These are phyloP conservation scores for Fusarium penzigii DNA, from an alignment of 2,329 filamentous ascomycete species.

Conservation along the genomic window DNA sequence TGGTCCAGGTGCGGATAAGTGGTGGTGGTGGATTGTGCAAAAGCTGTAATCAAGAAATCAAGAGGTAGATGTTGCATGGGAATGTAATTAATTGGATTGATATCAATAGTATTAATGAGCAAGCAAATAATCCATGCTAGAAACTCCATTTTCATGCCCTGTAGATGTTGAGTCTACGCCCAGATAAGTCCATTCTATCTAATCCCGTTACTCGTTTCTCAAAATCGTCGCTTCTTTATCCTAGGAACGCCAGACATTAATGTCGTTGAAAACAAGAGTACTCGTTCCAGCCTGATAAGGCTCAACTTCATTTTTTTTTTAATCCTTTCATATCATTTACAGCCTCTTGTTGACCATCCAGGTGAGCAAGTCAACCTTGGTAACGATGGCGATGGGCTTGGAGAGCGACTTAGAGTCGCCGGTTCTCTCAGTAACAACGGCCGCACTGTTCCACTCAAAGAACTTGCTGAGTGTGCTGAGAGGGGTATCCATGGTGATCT, in stretches of 20 bases:
- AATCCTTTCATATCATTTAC: conserved; percentile 15
- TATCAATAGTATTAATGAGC: conserved; percentile 28
- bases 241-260: conserved; percentile 33
- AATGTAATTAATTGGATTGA: conserved; percentile 5
- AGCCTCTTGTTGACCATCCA: conserved; percentile 76
- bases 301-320: not conserved
- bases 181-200: conserved; percentile 22
- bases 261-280: conserved; percentile 36
- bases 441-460: conserved; percentile 97
- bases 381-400: conserved; percentile 87
- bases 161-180: conserved; percentile 47
- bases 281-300: conserved; percentile 30
- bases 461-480: conserved; percentile 84
- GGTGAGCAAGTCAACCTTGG: conserved; percentile 91
- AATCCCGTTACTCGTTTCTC: conserved; percentile 11
- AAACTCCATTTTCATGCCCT: conserved; percentile 18
- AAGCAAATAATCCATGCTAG: conserved; percentile 15
- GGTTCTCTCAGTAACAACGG: conserved; percentile 82
- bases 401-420: conserved; percentile 56
- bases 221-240: conserved; percentile 22
- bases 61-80: not conserved
- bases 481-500: conserved; percentile 90
- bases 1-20: conserved; percentile 72
- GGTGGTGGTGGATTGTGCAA: conserved; percentile 89
- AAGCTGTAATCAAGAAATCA: conserved; percentile 37